phyloP scores from a whole-genome alignment of 495 filamentous ascomycete species.

The Annulohypoxylon nitens region DNA sequence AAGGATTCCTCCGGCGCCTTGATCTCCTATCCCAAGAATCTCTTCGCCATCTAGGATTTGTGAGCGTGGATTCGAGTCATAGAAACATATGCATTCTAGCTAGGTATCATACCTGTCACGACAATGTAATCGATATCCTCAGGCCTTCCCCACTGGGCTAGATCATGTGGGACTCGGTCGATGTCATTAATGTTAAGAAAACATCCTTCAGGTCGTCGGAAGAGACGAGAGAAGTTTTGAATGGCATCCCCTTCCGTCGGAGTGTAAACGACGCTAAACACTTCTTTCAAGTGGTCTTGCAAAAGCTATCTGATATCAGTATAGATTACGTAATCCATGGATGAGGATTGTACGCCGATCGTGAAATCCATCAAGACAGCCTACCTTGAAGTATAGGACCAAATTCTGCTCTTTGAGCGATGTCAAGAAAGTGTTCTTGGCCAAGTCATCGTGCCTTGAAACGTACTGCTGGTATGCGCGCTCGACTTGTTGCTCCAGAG shows the following conservation, averaged over 20 bases:
- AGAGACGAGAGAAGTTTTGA: constrained; percentile 83
- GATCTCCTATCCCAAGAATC: constrained; percentile 91
- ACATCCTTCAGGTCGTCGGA: constrained; percentile 78
- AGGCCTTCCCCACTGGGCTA: constrained; percentile 74
- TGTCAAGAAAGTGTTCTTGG: constrained; percentile 87
- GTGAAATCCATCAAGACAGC: not conserved
- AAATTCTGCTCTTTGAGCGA: constrained; percentile 89
- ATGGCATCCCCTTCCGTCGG: constrained; percentile 95
- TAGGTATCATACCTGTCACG: constrained; percentile 71
- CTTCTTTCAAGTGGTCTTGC: constrained; percentile 71
- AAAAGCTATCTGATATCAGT: constrained; percentile 50
- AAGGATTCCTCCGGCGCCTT: constrained; percentile 88
- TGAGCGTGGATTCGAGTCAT: constrained; percentile 18
- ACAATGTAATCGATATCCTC: constrained; percentile 92
- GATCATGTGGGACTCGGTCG: constrained; percentile 70
- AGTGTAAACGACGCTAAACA: constrained; percentile 91
- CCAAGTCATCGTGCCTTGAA: constrained; percentile 76
- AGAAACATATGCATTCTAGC: not conserved
- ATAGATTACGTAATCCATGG: not conserved
- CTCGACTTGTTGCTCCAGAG: constrained; percentile 81
- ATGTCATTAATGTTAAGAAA: constrained; percentile 71
- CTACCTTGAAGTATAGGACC: constrained; percentile 78
- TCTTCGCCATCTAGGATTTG: constrained; percentile 60
- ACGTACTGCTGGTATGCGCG: constrained; percentile 86
- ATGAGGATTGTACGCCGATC: not conserved